These are phyloP conservation scores for Triticum dicoccoides DNA, from an alignment of 176 grass and related monocot species.

Conservation along the genomic window DNA sequence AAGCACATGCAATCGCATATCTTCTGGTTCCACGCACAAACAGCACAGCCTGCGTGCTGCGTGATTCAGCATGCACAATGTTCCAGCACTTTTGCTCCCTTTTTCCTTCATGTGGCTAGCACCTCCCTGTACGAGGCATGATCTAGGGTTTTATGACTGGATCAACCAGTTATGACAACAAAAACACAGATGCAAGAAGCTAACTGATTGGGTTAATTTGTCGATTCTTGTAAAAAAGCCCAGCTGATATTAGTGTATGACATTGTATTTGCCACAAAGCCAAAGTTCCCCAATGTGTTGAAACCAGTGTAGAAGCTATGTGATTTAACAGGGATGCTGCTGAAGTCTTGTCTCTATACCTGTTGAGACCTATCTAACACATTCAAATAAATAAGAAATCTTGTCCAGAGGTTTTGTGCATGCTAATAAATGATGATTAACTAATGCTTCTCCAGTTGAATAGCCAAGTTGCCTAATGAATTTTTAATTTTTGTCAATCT, in stretches of 20 bases:
- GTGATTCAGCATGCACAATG: neutral
- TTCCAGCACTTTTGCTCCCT: neutral
- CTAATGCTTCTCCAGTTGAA: neutral
- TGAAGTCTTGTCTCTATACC: neutral
- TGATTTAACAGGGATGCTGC: neutral
- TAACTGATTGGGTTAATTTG: neutral
- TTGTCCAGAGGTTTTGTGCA: neutral
- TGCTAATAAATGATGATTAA: neutral
- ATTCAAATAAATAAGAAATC: slow-evolving; percentile 10
- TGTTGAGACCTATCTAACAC: neutral
- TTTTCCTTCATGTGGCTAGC: neutral
- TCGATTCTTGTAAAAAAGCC: neutral
- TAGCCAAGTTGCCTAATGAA: neutral
- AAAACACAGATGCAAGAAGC: neutral
- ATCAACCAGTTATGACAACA: neutral
- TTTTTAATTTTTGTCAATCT: neutral
- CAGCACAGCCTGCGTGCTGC: neutral
- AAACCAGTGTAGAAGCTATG: neutral
- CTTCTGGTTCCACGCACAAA: neutral
- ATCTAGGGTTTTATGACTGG: neutral
- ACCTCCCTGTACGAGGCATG: neutral
- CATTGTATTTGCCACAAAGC: neutral
- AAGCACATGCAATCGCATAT: neutral
- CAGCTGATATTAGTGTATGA: neutral
- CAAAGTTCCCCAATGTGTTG: neutral